Evolutionary conservation across 345 rosid genomes (phyloP), one percentile per base, ranked within the genome.

Genomic region (Raphanus raphanistrum): DNA sequence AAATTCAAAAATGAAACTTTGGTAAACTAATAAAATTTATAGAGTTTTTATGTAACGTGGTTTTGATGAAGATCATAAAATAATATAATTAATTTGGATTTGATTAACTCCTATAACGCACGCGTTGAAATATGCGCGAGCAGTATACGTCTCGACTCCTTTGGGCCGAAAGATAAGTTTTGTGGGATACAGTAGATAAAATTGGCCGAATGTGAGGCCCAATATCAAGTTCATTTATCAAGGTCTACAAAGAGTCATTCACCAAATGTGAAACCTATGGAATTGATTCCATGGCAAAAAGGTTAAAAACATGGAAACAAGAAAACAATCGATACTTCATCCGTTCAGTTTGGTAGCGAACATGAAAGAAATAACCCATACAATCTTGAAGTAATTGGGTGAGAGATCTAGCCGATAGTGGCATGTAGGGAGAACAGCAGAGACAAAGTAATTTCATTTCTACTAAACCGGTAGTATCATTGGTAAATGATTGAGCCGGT

Each of bases 401-500:
- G 21, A 21, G 21, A 21, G 21, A 21, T 21, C 21, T 21, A 21
- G 21, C 21, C 21, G 21, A 21, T 21, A 21, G 21, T 21, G 21
- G 21, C 21, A 21, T 21, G 21, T 21, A 21, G 21, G 21, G 21
- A 21, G 21, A 21, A 21, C 21, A 21, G 21, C 21, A 21, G 21
- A 21, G 21, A 21, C 21, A 21, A 21, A 21, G 79, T 50, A 11
- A 62, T 64, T 61, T 64, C 72, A 32, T 63, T 12, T 61, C 29
- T 57, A 52, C 27, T 13, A 6, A n/a, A 4, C 54, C 74, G 75
- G 73, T 70, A 11, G 13, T 38, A 29, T 5, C 28, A 38, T 26
- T 50, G 3, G 26, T 58, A 50, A 17, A 6, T 41, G 35, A 60
- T 28, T 52, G 5, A 67, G 12, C 72, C 52, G 75, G 77, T 68